Base-by-base conservation (phyloP, 768 basidiomycete species). In the Suillus decipiens region DNA sequence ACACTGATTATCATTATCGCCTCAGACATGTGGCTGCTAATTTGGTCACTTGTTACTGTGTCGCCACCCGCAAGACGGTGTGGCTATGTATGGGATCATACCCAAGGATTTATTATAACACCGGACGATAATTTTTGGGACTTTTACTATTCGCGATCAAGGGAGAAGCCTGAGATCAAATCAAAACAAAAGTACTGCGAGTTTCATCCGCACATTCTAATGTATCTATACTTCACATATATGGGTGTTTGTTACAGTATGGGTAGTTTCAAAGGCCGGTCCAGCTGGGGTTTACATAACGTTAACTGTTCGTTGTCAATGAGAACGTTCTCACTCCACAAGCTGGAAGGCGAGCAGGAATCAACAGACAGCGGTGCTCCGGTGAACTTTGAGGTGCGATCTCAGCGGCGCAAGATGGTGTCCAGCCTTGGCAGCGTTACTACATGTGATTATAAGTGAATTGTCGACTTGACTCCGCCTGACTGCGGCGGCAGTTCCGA, bases 1-100 rank as follows among this genome's bases (percentile, higher is more conserved):
- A 45, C 37, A 59, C 62, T 71, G 61, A 74, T 60, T 58, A 59
- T 66, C 62, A 61, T 61, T 54, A 59, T 61, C 54, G 37, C 61
- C 62, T 43, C 42, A 75, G 75, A 70, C 72, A 66, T 71, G 66
- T 64, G 72, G 72, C 50, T 72, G 68, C 47, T 74, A 71, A 72
- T 75, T 50, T 31, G 10, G 48, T 11, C 45, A 53, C 53, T 47
- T 61, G 53, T 59, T 54, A 55, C 3, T 54, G 43, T 37, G 59
- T 65, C 61, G 53, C 63, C 65, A 67, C 69, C 69, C 72, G 67
- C 51, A 63, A 71, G 61, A 67, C 73, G 68, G 67, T 48, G 61
- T 31, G 55, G 54, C 58, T 66, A 63, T 70, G 67, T 66, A 61
- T 70, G 66, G 64, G 53, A 56, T 47, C 31, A 55, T 65, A 56